Base-by-base conservation (phyloP, 1,139 yeast genomes). In the Blastobotrys capitulatus region DNA sequence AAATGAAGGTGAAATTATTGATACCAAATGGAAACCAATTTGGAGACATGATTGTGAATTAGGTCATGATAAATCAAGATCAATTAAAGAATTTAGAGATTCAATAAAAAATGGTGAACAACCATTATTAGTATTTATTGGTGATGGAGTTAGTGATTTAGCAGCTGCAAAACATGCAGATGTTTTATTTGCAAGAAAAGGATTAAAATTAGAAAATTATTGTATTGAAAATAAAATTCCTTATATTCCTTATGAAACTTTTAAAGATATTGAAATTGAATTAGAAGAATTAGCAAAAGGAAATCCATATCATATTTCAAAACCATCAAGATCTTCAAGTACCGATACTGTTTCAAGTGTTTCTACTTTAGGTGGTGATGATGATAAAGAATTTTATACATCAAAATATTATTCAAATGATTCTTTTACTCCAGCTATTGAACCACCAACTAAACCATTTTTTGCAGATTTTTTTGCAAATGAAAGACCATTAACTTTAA, bases 21-120 rank as follows among this genome's bases (percentile, higher is more conserved):
- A 38, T 6, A 27, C 71, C 25, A 55, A 63, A 42, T 82, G 87
- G 87, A 77, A 74, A 49, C 78, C 81, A 45, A 67, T 77, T 37
- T 82, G 81, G 75, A 73, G 75, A 56, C 82, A 82, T 63, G 83
- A 80, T 54, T 71, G 79, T 22, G 74, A 76, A 37, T 77, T 82
- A 56, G 87, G 87, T 52, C 86, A 82, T 62, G 85, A 82, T 63
- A 82, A 82, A 70, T 78, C 86, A 46, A 70, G 70, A 48, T 77
- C 83, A 12, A 50, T 50, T 34, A 26, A 39, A 22, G 53, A 50
- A 31, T 47, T 50, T 43, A 36, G 45, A 42, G 45, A 47, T 16
- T 25, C 46, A 10, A 46, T 44, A 22, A 38, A 63, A 45, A 20
- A 39, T 13, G 41, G 49, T 41, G 50, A 39, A 22, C 45, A 58